Conservation (phyloP, 2,329 filamentous ascomycete genomes). For the Fusarium pseudoanthophilum region DNA sequence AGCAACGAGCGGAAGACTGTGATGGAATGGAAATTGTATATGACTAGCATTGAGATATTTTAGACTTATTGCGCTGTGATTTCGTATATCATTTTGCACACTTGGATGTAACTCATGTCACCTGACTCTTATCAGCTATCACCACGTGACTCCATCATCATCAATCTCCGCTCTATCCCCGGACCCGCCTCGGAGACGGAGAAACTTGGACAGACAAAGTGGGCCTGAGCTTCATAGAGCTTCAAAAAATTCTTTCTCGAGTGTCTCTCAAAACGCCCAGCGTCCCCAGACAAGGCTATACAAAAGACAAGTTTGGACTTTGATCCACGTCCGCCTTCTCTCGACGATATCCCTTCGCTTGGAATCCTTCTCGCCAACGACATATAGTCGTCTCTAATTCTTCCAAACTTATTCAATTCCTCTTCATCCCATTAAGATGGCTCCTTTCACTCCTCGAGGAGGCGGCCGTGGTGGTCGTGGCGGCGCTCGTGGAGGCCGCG, state of each 20-base stretch:
- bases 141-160: slow-evolving; percentile 34
- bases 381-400: slow-evolving; percentile 30
- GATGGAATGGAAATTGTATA: neutral
- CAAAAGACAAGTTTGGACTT: slow-evolving; percentile 46
- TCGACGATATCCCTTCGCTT: slow-evolving; percentile 34
- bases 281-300: slow-evolving; percentile 45
- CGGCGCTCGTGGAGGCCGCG: slow-evolving; percentile 51
- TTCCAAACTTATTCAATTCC: slow-evolving; percentile 42
- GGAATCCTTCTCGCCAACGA: slow-evolving; percentile 31
- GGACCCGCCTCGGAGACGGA: slow-evolving; percentile 39
- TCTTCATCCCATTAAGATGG: slow-evolving; percentile 46
- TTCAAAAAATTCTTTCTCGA: slow-evolving; percentile 54
- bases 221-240: slow-evolving; percentile 46
- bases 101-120: slow-evolving; percentile 30
- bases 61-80: neutral
- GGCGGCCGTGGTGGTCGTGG: slow-evolving; percentile 49
- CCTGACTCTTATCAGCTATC: slow-evolving; percentile 32
- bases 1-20: neutral
- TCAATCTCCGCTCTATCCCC: slow-evolving; percentile 19
- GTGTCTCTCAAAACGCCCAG: slow-evolving; percentile 42
- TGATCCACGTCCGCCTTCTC: slow-evolving; percentile 45
- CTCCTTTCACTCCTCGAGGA: slow-evolving; percentile 48
- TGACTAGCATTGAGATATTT: neutral
- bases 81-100: neutral
- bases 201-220: slow-evolving; percentile 38